Evolutionary conservation across 306 rosid genomes (phyloP), one percentile per base, ranked within the genome.

Genomic region (Carpinus viminea): DNA sequence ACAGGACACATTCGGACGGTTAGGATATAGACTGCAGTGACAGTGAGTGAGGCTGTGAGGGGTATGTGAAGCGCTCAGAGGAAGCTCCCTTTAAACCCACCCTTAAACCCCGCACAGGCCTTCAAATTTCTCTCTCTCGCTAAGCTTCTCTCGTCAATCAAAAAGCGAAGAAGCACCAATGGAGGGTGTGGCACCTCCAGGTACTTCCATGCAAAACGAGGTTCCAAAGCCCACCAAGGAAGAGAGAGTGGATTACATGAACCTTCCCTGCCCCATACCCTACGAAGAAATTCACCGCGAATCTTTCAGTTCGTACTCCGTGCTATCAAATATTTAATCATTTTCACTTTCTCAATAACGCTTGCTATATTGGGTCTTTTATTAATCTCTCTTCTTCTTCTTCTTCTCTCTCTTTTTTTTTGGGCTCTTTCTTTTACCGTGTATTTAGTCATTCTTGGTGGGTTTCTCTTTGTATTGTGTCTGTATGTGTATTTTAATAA

Each of bases 281-380:
- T 96, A 88, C 73, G 99, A 96, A 68, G 99, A 96, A 83, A 90
- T 96, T 86, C 96, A 90, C 78, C 99, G 98, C 47, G 99, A 96
- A 93, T 94, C 99, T 70, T 85, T 91, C 91, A 91, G 99, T 93
- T 15, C 69, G 90, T 88, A 60, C 75, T 52, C 26, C 36, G 12
- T 26, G 11, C 41, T 20, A 5, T 24, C 34, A 31, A 61, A 28
- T 4, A 38, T 38, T 38, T 38, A 4, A 38, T 38, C 43, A 31
- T n/a, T 38, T 38, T 38, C 50, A 17, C 24, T 66, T 17, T 66
- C 15, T 66, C 48, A 17, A 8, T 18, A 38, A 36, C 18, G 41
- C 43, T 53, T 41, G 41, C 43, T 53, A 61, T 13, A 10, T 12
- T 61, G 43, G 43, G 20, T 61, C 43, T 61, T 28, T 12, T 31